A percentile compares a stretch with the other conserved stretches of the same genome.
These are phyloP conservation scores for Mortierella alpina DNA, from an alignment of 192 early-diverging fungal species.

Conservation along the genomic window DNA sequence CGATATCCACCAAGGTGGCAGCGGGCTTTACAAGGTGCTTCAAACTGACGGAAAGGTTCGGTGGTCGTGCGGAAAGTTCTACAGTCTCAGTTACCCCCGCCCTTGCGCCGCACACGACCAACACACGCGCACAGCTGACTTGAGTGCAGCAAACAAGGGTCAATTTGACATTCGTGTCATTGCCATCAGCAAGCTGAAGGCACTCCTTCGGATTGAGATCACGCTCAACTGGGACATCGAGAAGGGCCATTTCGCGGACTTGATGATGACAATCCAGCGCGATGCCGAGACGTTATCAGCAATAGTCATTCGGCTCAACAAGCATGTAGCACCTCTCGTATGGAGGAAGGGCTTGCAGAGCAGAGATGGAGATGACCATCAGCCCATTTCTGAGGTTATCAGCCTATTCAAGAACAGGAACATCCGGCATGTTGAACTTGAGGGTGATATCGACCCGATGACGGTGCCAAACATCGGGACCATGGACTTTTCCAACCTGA, in stretches of 20 bases:
- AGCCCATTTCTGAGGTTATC: constrained; percentile 26
- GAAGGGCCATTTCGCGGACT: neutral
- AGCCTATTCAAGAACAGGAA: constrained; percentile 26
- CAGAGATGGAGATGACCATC: neutral
- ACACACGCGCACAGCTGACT: constrained; percentile 8
- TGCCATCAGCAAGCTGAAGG: constrained; percentile 12
- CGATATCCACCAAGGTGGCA: constrained; percentile 20
- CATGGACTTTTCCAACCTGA: constrained; percentile 43
- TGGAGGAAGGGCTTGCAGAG: constrained; percentile 20
- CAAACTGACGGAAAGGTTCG: constrained; percentile 3
- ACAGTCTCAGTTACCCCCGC: constrained; percentile 3
- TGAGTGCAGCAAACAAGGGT: constrained; percentile 3
- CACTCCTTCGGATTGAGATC: constrained; percentile 32
- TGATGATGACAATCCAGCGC: constrained; percentile 6
- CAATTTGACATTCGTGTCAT: constrained; percentile 16
- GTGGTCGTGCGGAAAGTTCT: constrained; percentile 33
- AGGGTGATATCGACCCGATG: constrained; percentile 36
- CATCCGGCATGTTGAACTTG: constrained; percentile 26
- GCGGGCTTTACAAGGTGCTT: constrained; percentile 14
- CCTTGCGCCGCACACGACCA: constrained; percentile 4
- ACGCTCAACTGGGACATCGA: constrained; percentile 36
- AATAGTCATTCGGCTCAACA: constrained; percentile 17
- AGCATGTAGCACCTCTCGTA: constrained; percentile 3
- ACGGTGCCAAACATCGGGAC: constrained; percentile 39
- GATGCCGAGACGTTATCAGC: constrained; percentile 14